A percentile compares a stretch with the other conserved stretches of the same genome.
Evolutionary conservation across 352 stramenopile genomes (phyloP).

Genomic region (Elongisporangium prolatum): DNA sequence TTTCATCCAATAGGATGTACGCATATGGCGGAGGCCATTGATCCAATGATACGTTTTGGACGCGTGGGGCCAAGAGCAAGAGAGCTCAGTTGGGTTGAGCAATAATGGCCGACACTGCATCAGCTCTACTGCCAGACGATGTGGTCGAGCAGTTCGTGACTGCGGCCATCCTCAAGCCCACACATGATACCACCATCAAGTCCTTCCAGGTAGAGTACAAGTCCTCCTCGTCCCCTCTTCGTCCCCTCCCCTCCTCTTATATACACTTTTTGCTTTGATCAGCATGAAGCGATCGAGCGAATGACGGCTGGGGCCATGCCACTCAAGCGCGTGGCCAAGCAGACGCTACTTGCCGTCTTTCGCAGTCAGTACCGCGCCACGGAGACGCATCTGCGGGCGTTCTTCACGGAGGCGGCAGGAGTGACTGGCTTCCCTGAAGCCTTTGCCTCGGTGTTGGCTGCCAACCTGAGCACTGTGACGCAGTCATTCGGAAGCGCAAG

Average conservation of each 20-base stretch:
- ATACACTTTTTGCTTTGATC: neutral
- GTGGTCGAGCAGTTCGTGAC: slow-evolving; percentile 62
- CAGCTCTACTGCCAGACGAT: slow-evolving; percentile 32
- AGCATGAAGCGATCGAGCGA: slow-evolving; percentile 66
- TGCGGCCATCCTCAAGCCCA: slow-evolving; percentile 40
- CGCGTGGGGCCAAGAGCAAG: neutral
- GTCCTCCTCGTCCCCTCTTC: neutral
- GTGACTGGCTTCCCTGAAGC: slow-evolving; percentile 41
- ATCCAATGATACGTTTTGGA: neutral
- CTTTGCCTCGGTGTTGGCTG: slow-evolving; percentile 43
- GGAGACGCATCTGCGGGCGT: slow-evolving; percentile 43
- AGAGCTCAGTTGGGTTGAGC: neutral
- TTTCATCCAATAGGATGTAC: neutral
- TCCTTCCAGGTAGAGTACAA: slow-evolving; percentile 36
- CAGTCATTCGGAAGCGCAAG: slow-evolving; percentile 51
- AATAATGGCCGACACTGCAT: neutral
- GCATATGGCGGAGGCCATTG: neutral
- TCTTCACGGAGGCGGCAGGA: slow-evolving; percentile 29
- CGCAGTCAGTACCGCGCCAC: slow-evolving; percentile 52
- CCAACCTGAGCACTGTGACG: slow-evolving; percentile 29
- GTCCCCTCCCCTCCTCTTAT: neutral
- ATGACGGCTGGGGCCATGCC: slow-evolving; percentile 48
- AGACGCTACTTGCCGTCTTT: slow-evolving; percentile 48
- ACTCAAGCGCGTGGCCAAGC: slow-evolving; percentile 60
- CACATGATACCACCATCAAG: slow-evolving; percentile 46